Evolutionary conservation across 2,329 filamentous ascomycete species (phyloP).

Genomic region (Monosporascus sp.): DNA sequence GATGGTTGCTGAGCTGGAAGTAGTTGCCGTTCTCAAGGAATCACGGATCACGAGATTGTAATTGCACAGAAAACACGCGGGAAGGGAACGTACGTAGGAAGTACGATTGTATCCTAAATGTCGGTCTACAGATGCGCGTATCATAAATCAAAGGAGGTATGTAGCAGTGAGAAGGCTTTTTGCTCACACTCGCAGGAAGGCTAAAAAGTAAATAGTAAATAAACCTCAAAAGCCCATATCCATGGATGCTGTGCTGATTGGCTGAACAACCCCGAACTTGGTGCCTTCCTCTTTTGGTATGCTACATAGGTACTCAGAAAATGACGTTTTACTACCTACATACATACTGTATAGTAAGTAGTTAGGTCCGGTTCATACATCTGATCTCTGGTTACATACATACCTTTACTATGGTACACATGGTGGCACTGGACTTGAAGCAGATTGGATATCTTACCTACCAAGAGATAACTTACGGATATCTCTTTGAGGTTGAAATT

Average conservation of each 20-base stretch:
- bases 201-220: not conserved
- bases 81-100: not conserved
- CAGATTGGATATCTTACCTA: not conserved
- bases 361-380: not conserved
- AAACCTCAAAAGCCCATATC: not conserved
- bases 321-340: not conserved
- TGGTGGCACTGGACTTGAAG: not conserved
- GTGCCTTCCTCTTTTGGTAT: not conserved
- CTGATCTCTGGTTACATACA: not conserved
- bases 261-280: not conserved
- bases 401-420: no score
- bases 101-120: not conserved
- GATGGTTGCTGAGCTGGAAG: not conserved
- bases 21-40: not conserved
- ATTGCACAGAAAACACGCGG: not conserved
- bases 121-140: no score
- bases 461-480: not conserved
- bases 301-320: not conserved
- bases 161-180: not conserved
- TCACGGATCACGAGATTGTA: not conserved
- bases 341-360: no score
- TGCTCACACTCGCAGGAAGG: not conserved
- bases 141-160: not conserved
- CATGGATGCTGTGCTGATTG: not conserved
- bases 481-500: not conserved